A percentile compares a stretch with the other conserved stretches of the same genome.
phyloP scores from a whole-genome alignment of 2,329 filamentous ascomycete species.

The Epichloe amarillans region DNA sequence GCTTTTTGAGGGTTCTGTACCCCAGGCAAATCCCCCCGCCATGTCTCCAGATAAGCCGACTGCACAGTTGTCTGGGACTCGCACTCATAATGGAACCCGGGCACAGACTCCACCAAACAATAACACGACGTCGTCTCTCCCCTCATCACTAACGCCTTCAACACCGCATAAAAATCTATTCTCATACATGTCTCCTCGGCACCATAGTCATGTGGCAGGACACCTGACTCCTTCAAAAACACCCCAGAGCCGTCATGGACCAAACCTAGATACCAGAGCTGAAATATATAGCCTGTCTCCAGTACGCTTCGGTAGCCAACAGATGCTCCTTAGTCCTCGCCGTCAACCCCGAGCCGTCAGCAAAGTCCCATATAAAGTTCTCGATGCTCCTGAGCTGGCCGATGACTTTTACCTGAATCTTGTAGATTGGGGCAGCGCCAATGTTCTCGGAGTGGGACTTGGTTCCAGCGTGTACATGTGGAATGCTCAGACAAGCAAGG shows the following conservation, averaged over 20 bases:
- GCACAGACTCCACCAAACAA: constrained; percentile 71
- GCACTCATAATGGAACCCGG: constrained; percentile 51
- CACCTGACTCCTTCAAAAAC: constrained; percentile 83
- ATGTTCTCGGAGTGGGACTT: constrained; percentile 83
- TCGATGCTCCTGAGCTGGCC: constrained; percentile 89
- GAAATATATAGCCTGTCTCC: constrained; percentile 94
- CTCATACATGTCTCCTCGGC: constrained; percentile 68
- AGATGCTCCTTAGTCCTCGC: constrained; percentile 80
- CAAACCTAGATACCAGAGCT: constrained; percentile 77
- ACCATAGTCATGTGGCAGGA: constrained; percentile 57
- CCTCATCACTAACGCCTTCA: constrained; percentile 67
- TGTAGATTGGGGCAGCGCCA: constrained; percentile 94
- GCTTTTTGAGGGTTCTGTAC: constrained; percentile 81
- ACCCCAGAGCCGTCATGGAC: constrained; percentile 73
- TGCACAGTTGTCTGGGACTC: constrained; percentile 36
- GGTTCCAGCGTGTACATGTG: constrained; percentile 96
- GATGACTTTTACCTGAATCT: constrained; percentile 97
- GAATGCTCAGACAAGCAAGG: constrained; percentile 83
- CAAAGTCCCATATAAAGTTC: constrained; percentile 94
- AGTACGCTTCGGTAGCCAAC: constrained; percentile 82
- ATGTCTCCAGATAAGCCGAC: constrained; percentile 45
- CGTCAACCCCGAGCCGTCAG: constrained; percentile 82
- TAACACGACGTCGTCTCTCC: constrained; percentile 45
- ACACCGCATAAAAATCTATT: constrained; percentile 98
- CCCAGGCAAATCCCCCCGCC: constrained; percentile 58